Base-by-base conservation (phyloP, 805 yeast species). In the Saccharomycopsis babjevae region DNA sequence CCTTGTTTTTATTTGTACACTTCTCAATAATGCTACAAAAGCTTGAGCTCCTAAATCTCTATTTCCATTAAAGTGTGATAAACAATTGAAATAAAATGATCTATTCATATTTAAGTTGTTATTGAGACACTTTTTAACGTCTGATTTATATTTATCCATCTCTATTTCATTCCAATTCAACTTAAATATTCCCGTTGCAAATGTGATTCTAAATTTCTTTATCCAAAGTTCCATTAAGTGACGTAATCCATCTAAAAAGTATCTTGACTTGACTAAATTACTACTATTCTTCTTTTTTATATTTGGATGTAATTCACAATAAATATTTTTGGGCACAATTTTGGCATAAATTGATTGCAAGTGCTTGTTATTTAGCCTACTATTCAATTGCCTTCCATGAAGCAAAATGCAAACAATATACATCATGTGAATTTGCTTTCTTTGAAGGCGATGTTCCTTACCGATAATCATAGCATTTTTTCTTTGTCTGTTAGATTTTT, bases 21-120 rank as follows among this genome's bases (percentile, higher is more conserved):
- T 77, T 64, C 98, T 73, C 54, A 90, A 70, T 0, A 93, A 67
- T 0, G 88, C 83, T 16, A 90, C 89, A 73, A 89, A 92, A 0
- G 97, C 97, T 68, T 89, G 97, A 0, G 94, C 91, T 0, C 87
- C 86, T 6, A 89, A 61, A 69, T 93, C 97, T 39, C 88, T 71
- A 1, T 89, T 82, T 0, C 98, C 99, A 18, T 77, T 70, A 30
- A 81, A 80, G 16, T 74, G 68, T 1, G 69, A 59, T 0, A 88
- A 69, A 18, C 75, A 68, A 22, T 71, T 71, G 6, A 70, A 67
- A 67, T 88, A 89, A 54, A 74, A 73, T 1, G 68, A 67, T 38
- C 76, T 72, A 66, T 43, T 65, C 66, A 11, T 67, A 69, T 30
- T 62, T 67, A 32, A 25, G 5, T 46, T 25, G 15, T 46, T 15